A percentile compares a stretch with the other conserved stretches of the same genome.
Conservation (phyloP, 352 stramenopile genomes). For the Aphanomyces stellatus region DNA sequence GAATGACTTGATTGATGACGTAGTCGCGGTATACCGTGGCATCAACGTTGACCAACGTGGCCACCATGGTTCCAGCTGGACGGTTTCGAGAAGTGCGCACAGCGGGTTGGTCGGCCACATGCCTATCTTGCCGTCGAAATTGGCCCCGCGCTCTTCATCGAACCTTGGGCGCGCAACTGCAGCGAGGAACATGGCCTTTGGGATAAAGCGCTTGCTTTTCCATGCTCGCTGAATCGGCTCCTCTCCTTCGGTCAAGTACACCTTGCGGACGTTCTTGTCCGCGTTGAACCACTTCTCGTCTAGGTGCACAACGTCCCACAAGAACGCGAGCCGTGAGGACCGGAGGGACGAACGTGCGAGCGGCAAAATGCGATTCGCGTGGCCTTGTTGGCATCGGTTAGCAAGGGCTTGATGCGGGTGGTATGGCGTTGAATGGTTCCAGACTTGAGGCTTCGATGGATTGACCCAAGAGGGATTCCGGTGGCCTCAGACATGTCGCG, state of each 20-base stretch:
- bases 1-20: slow-evolving; percentile 21
- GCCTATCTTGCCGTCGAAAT: slow-evolving; percentile 24
- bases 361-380: neutral
- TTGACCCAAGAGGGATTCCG: neutral
- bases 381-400: neutral
- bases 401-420: neutral
- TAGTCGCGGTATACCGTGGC: slow-evolving; percentile 21
- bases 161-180: slow-evolving; percentile 8
- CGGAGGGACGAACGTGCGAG: neutral
- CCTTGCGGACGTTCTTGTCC: neutral
- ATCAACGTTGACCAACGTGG: slow-evolving; percentile 21
- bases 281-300: neutral
- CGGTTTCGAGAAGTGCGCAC: slow-evolving; percentile 20
- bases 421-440: neutral
- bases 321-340: neutral
- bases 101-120: slow-evolving; percentile 19
- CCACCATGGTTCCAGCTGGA: neutral
- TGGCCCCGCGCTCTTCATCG: neutral
- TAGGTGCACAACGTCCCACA: neutral
- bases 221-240: neutral
- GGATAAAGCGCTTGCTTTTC: slow-evolving; percentile 24
- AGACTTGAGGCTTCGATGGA: neutral
- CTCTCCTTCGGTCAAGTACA: slow-evolving; percentile 20
- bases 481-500: neutral
- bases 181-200: slow-evolving; percentile 27